Base-by-base conservation (phyloP, 441 rosid genomes). In the Brassica balearica region DNA sequence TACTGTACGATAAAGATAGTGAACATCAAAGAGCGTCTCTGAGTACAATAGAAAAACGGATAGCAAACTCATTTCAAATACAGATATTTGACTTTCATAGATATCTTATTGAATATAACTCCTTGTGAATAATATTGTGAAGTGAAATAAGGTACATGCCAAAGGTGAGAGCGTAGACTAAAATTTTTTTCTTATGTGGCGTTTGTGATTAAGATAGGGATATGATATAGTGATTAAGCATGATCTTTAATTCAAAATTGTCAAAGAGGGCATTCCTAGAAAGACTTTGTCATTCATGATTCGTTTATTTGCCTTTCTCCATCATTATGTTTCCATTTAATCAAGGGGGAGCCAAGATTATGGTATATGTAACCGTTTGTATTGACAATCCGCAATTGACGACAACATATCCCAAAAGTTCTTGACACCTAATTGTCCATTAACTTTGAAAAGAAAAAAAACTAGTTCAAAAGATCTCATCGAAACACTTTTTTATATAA, bases 191-290 rank as follows among this genome's bases (percentile, higher is more conserved):
- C 51, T 68, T 1, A 51, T 38, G 25, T 36, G 23, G 62, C 69
- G 41, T 27, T 36, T 69, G 67, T 63, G 82, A 65, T 80, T 48
- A 75, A 58, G 69, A 80, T 75, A 10, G 51, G 46, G 10, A 27
- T 4, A 48, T 55, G 11, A 17, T 56, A 71, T 34, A 11, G 3
- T 71, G 59, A 59, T 71, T 66, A 80, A 80, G 76, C 73, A 80
- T 70, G 76, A 69, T 19, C 77, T 80, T 80, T 75, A 75, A 60
- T 80, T 75, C 80, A 65, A 80, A 43, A 8, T 17, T 75, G 58
- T 68, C 66, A 62, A 73, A 70, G 74, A 70, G 63, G 22, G 59
- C 80, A 80, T 77, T 75, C 76, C 60, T 71, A 59, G 36, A 80
- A 71, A 65, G 82, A 74, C 43, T 27, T 66, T 25, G 36, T 75